Conservation (phyloP, 805 yeast species). For the Hanseniaspora clermontiae region DNA sequence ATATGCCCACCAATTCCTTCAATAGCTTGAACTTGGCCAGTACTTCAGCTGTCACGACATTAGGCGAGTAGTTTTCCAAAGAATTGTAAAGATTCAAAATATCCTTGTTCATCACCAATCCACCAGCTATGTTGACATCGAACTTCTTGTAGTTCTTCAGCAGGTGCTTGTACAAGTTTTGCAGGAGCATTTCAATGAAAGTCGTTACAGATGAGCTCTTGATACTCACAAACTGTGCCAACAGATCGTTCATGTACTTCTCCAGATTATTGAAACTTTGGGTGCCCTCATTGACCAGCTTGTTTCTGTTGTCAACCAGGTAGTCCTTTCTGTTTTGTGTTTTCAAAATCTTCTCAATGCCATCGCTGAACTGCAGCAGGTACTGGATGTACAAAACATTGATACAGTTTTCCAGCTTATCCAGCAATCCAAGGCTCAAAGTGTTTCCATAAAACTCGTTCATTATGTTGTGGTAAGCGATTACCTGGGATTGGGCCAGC, state of each 20-base stretch:
- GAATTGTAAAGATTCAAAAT: constrained; percentile 60
- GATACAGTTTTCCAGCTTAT: constrained; percentile 1
- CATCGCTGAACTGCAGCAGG: not conserved
- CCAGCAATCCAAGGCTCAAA: not conserved
- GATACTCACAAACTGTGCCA: constrained; percentile 23
- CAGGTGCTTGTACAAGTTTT: constrained; percentile 42
- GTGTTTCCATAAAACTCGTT: not conserved
- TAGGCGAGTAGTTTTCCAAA: constrained; percentile 32
- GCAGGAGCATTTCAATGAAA: constrained; percentile 46
- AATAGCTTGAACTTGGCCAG: constrained; percentile 2
- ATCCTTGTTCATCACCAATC: constrained; percentile 69
- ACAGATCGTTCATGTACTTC: constrained; percentile 37
- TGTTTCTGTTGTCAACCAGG: not conserved
- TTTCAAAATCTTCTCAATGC: not conserved
- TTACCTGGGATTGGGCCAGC: not conserved
- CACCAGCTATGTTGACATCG: constrained; percentile 70
- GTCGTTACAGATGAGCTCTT: constrained; percentile 16
- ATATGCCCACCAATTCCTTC: constrained; percentile 9
- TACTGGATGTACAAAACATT: constrained; percentile 1
- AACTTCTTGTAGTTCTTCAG: constrained; percentile 64
- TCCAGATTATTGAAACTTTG: constrained; percentile 18
- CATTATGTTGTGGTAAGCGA: not conserved
- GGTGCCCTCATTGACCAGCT: not conserved
- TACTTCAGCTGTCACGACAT: not conserved
- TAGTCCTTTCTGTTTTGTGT: constrained; percentile 8